These are phyloP conservation scores for Parachlorella kessleri DNA, from an alignment of 139 green algal species.

Conservation along the genomic window DNA sequence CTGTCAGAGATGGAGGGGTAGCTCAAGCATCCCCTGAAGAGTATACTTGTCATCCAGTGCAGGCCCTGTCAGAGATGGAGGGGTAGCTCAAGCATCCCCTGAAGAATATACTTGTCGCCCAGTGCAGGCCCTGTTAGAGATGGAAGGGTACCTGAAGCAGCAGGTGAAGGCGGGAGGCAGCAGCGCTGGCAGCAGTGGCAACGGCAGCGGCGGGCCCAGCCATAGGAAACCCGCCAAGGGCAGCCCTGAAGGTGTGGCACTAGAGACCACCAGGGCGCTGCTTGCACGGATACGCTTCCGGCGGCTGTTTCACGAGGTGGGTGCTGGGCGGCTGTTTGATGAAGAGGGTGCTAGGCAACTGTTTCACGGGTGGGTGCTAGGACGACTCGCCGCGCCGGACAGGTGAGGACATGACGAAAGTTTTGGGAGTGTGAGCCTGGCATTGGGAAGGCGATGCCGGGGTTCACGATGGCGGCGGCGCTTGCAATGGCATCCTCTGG, in stretches of 20 bases:
- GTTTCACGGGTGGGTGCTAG: too few relatives aligned
- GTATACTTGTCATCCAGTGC: neutral
- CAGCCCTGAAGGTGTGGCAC: neutral
- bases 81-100: neutral
- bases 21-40: slow-evolving; percentile 8
- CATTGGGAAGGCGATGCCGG: too few relatives aligned
- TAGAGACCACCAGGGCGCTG: slow-evolving; percentile 28
- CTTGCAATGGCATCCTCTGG: too few relatives aligned
- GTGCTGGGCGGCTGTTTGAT: too few relatives aligned
- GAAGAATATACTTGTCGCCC: neutral
- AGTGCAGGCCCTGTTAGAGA: slow-evolving; percentile 13
- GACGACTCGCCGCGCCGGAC: too few relatives aligned
- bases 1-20: slow-evolving; percentile 12
- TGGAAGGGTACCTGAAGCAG: slow-evolving; percentile 10
- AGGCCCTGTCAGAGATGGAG: slow-evolving; percentile 6
- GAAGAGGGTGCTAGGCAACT: too few relatives aligned
- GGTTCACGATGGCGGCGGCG: too few relatives aligned
- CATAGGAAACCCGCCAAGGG: too few relatives aligned
- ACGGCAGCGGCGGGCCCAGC: neutral
- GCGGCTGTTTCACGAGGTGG: slow-evolving; percentile 26
- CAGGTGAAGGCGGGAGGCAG: slow-evolving; percentile 6
- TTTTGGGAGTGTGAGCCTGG: too few relatives aligned
- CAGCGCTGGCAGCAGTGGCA: neutral
- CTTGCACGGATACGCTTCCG: slow-evolving; percentile 53
- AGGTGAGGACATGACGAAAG: too few relatives aligned